A percentile compares a stretch with the other conserved stretches of the same genome.
Conservation (phyloP, 2,329 filamentous ascomycete species). For the Aspergillus pseudotamarii region DNA sequence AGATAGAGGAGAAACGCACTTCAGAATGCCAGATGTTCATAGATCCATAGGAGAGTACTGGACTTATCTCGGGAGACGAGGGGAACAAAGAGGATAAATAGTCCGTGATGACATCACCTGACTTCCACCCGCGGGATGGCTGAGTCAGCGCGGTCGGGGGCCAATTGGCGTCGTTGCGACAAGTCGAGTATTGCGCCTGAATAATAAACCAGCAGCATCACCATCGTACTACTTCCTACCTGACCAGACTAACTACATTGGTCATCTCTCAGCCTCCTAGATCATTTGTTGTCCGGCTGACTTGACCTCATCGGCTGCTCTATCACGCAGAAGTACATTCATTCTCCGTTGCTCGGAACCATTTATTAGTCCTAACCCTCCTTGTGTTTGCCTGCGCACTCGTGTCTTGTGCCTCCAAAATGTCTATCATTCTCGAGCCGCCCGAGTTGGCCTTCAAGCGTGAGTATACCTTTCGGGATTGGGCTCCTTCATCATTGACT, state of each 20-base stretch:
- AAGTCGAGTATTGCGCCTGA: slow-evolving; percentile 4
- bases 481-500: background rate
- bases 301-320: background rate
- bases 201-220: slow-evolving; percentile 7
- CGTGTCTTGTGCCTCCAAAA: slow-evolving; percentile 48
- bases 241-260: background rate
- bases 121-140: slow-evolving; percentile 18
- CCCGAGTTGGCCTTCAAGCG: slow-evolving; percentile 90
- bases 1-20: background rate
- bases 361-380: slow-evolving; percentile 9
- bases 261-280: background rate
- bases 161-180: slow-evolving; percentile 1
- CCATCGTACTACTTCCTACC: background rate
- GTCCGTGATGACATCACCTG: slow-evolving; percentile 37
- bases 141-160: slow-evolving; percentile 22
- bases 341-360: background rate
- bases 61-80: background rate
- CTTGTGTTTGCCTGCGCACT: background rate
- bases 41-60: background rate
- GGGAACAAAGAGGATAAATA: slow-evolving; percentile 16
- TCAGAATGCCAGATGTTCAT: background rate
- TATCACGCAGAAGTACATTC: background rate
- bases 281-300: background rate
- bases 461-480: slow-evolving; percentile 43
- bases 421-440: slow-evolving; percentile 95